Percentiles rank a stretch among this genome's conserved stretches.
Conservation (phyloP, 23 red algal species). For the Cyanidium caldarium region DNA sequence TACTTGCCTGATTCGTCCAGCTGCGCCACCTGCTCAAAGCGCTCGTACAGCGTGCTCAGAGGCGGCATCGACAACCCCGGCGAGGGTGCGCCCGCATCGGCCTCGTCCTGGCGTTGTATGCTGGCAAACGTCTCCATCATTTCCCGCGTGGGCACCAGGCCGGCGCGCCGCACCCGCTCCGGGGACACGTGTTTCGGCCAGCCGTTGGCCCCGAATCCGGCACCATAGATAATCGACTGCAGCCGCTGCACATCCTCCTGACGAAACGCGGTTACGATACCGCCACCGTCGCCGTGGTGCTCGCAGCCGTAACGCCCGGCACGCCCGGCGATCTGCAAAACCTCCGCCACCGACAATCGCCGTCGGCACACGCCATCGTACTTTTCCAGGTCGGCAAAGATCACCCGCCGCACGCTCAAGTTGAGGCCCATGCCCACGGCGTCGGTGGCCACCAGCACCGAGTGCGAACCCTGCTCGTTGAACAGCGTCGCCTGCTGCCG, state of each 20-base stretch:
- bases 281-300: background rate
- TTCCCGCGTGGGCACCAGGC: background rate
- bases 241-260: background rate
- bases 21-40: background rate
- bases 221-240: background rate
- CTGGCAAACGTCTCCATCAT: constrained; percentile 6
- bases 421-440: constrained; percentile 40
- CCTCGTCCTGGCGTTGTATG: background rate
- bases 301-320: background rate
- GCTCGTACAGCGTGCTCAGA: background rate
- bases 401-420: constrained; percentile 18
- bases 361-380: background rate
- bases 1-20: background rate
- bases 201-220: background rate
- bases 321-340: background rate
- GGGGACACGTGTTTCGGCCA: background rate
- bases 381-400: constrained; percentile 11
- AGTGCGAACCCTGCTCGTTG: constrained; percentile 11
- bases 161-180: background rate
- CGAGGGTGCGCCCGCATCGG: background rate
- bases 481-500: constrained; percentile 26
- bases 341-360: background rate
- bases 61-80: background rate
- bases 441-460: constrained; percentile 31
- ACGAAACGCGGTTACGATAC: background rate